Percentiles rank a stretch among this genome's conserved stretches.
These are phyloP conservation scores for Hsuehochloa calcarea DNA, from an alignment of 176 grass and related monocot species.

Conservation along the genomic window DNA sequence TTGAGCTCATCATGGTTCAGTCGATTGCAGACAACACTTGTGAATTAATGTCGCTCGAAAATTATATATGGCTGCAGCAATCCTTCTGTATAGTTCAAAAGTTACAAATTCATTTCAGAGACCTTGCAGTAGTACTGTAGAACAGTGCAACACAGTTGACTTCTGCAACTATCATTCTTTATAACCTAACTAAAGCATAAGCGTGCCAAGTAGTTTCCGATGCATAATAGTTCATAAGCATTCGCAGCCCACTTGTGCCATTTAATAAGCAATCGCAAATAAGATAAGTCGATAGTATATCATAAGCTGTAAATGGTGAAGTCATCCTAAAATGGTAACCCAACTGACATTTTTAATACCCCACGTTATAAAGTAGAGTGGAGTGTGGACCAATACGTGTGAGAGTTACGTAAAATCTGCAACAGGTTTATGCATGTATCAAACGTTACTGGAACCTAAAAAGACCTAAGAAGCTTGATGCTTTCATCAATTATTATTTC, in stretches of 20 bases:
- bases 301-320: too few species aligned
- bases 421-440: background rate
- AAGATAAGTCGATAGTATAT: background rate
- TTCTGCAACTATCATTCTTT: background rate
- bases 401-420: background rate
- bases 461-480: background rate
- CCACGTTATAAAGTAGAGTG: background rate
- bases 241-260: background rate
- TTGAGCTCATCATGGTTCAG: background rate
- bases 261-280: background rate
- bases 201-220: background rate
- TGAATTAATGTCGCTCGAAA: background rate
- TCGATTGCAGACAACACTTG: background rate
- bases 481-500: background rate
- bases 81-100: background rate
- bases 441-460: background rate
- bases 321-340: background rate
- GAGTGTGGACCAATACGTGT: background rate
- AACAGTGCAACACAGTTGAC: background rate
- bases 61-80: background rate
- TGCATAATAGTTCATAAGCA: background rate
- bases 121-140: background rate
- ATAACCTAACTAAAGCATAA: conserved; percentile 12
- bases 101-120: background rate
- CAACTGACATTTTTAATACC: background rate